Evolutionary conservation across 805 yeast species (phyloP), one percentile per base, ranked within the genome.

Genomic region (Pichia heedii): DNA sequence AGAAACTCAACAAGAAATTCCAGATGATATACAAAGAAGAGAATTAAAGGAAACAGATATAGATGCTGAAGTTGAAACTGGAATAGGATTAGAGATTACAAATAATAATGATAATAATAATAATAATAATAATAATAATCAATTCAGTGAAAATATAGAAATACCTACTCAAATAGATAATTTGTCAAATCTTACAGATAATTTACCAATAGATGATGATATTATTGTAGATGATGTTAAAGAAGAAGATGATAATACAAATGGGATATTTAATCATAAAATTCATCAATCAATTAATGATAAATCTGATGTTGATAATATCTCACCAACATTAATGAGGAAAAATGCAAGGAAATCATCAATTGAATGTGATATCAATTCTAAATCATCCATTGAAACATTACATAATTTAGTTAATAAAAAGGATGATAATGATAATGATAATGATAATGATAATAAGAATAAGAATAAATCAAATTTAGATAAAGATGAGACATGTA

Each of bases 171-270:
- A 32, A 16, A 32, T 32, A n/a, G 34, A 32, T 22, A 12, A 24
- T n/a, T n/a, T n/a, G n/a, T n/a, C n/a, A n/a, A n/a, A n/a, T n/a
- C n/a, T n/a, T n/a, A n/a, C n/a, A n/a, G n/a, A n/a, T n/a, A n/a
- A n/a, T n/a, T n/a, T n/a, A n/a, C n/a, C n/a, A n/a, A n/a, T n/a
- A n/a, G n/a, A n/a, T 8, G 15, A 6, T 11, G 33, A 32, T 12
- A 56, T 45, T 4, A 43, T 50, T 5, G 50, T 47, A 10, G 47
- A 42, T n/a, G 49, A 48, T 9, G 9, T 16, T 2, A 5, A 13
- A 10, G 32, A 29, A 12, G 13, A 15, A 13, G 15, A 15, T 15
- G 7, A 29, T 13, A 27, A 27, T 27, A 9, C 13, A 27, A 11
- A 11, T 29, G 18, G 12, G 18, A 29, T 8, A 8, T 8, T 13